phyloP scores from a whole-genome alignment of 805 yeast genomes.

The Sugiyamaella valdiviana region DNA sequence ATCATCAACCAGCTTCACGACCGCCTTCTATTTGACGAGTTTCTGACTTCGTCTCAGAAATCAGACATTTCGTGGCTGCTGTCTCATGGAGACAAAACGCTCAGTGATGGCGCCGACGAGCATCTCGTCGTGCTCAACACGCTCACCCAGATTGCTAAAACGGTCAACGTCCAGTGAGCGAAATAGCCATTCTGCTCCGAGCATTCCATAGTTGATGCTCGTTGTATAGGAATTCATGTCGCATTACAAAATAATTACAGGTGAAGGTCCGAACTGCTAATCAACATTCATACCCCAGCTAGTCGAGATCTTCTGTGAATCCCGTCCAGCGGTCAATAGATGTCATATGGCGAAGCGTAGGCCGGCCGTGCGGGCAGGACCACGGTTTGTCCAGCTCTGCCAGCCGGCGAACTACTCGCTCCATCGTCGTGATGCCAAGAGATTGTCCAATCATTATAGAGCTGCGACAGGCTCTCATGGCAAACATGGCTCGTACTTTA shows the following conservation, averaged over 20 bases:
- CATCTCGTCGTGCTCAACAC: conserved; percentile 73
- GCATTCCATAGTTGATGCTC: too few relatives aligned
- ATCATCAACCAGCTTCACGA: conserved; percentile 69
- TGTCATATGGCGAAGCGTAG: conserved; percentile 86
- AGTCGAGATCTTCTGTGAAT: conserved; percentile 7
- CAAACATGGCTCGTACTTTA: conserved; percentile 77
- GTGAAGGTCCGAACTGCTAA: too few relatives aligned
- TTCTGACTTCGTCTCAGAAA: conserved; percentile 48
- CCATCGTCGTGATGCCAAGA: conserved; percentile 56
- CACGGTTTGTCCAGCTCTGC: conserved; percentile 83
- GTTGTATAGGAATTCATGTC: not conserved
- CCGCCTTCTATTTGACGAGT: conserved; percentile 50
- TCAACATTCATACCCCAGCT: not conserved
- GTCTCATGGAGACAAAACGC: conserved; percentile 66
- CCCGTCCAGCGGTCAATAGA: conserved; percentile 35
- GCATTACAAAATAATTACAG: not conserved
- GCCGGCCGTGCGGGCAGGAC: conserved; percentile 94
- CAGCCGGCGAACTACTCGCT: conserved; percentile 56
- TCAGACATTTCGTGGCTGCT: conserved; percentile 56
- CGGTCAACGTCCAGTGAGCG: conserved; percentile 2
- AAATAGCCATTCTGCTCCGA: not conserved
- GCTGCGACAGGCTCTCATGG: conserved; percentile 90
- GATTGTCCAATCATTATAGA: conserved; percentile 91
- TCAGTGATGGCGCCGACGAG: conserved; percentile 85
- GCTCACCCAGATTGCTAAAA: conserved; percentile 42